Percentiles rank a stretch among this genome's conserved stretches.
These are phyloP conservation scores for Platanthera guangdongensis DNA, from an alignment of 106 monocot species.

Conservation along the genomic window DNA sequence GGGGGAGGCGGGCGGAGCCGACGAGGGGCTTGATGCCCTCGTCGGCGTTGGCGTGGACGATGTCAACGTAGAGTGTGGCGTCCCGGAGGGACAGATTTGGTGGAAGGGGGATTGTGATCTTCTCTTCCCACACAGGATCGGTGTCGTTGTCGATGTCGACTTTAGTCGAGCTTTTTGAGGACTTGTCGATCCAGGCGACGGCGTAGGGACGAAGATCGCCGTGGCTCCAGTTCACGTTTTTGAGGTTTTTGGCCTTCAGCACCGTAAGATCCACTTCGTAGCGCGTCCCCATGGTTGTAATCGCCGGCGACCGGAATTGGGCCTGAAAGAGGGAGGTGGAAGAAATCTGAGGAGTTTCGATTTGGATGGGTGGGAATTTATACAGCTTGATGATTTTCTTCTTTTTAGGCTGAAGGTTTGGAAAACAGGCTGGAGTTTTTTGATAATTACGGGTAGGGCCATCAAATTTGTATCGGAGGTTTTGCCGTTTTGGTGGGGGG, in stretches of 20 bases:
- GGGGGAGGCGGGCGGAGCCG: constrained; percentile 65
- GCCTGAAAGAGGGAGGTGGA: not conserved
- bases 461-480: not conserved
- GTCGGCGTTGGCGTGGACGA: constrained; percentile 62
- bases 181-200: constrained; percentile 55
- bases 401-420: not conserved
- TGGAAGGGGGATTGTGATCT: constrained; percentile 36
- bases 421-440: not conserved
- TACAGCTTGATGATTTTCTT: not conserved
- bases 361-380: not conserved
- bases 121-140: constrained; percentile 69
- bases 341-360: not conserved
- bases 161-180: constrained; percentile 62
- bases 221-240: constrained; percentile 83
- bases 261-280: constrained; percentile 68
- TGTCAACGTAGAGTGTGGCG: constrained; percentile 49
- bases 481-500: not conserved
- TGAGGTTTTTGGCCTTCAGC: constrained; percentile 47
- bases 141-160: constrained; percentile 41
- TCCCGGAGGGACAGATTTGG: constrained; percentile 25
- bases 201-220: constrained; percentile 63
- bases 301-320: not conserved
- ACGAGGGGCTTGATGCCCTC: constrained; percentile 70
- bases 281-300: constrained; percentile 18
- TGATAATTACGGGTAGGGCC: not conserved